A percentile compares a stretch with the other conserved stretches of the same genome.
Evolutionary conservation across 805 yeast genomes (phyloP).

Genomic region (Wickerhamiella brachini): DNA sequence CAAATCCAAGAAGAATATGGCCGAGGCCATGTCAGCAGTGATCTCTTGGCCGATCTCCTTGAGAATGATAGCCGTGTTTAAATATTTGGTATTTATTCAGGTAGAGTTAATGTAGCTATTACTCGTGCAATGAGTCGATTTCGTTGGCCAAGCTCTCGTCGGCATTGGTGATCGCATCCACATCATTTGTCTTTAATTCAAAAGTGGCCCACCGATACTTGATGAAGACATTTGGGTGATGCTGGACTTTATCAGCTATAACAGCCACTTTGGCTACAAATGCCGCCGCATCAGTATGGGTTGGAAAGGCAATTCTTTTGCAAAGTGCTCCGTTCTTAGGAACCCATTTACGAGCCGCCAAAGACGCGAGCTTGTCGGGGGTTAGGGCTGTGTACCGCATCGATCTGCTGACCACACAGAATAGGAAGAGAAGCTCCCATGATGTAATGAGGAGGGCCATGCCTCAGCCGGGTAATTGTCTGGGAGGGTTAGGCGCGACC

Average conservation of each 20-base stretch:
- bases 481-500: background rate
- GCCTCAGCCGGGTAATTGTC: background rate
- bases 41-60: too few relatives aligned
- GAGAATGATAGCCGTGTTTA: too few relatives aligned
- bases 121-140: conserved; percentile 8
- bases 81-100: too few relatives aligned
- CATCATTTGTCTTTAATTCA: conserved; percentile 14
- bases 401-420: too few relatives aligned
- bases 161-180: conserved; percentile 7
- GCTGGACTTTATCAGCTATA: conserved; percentile 13
- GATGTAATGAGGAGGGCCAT: background rate
- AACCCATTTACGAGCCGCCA: conserved; percentile 9
- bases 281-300: conserved; percentile 16
- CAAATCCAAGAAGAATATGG: conserved; percentile 53
- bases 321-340: conserved; percentile 4
- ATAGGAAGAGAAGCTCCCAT: too few relatives aligned
- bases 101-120: too few relatives aligned
- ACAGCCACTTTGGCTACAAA: conserved; percentile 12
- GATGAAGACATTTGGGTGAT: conserved; percentile 17
- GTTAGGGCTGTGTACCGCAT: background rate
- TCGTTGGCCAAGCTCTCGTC: conserved; percentile 13
- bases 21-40: conserved; percentile 40
- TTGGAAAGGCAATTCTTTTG: conserved; percentile 10
- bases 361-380: background rate
- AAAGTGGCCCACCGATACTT: conserved; percentile 12